Evolutionary conservation across 345 rosid genomes (phyloP).

Genomic region (Brassica cretica): DNA sequence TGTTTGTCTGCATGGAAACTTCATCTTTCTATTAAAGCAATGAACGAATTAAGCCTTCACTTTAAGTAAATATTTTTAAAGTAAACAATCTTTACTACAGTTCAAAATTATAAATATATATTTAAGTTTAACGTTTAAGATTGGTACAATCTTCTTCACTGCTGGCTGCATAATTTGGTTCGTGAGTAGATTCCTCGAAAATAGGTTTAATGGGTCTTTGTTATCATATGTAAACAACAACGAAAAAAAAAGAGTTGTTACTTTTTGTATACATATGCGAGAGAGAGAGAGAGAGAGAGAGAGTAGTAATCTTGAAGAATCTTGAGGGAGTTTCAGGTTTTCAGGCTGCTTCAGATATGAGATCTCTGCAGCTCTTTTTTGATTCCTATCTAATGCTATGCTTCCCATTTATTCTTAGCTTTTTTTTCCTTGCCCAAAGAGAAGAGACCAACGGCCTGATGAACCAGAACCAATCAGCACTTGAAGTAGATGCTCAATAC

Average conservation of each 20-base stretch:
- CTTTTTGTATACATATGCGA: slow-evolving; percentile 15
- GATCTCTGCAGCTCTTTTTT: slow-evolving; percentile 14
- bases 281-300: not conserved
- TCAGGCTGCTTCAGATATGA: not conserved
- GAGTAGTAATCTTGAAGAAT: not conserved
- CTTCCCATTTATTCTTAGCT: slow-evolving; percentile 20
- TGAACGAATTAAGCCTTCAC: not conserved
- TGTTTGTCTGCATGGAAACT: not conserved
- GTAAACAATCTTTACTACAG: not conserved
- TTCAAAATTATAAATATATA: not conserved
- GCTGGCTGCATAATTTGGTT: not conserved
- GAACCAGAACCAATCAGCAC: slow-evolving; percentile 5
- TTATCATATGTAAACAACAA: slow-evolving; percentile 7
- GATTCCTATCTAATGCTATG: slow-evolving; percentile 39
- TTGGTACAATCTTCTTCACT: slow-evolving; percentile 8
- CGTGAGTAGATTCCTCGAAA: not conserved
- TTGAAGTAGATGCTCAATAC: slow-evolving; percentile 17
- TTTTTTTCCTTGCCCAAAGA: not conserved
- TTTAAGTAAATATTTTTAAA: not conserved
- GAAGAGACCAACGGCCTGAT: slow-evolving; percentile 8
- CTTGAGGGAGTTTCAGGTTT: slow-evolving; percentile 5
- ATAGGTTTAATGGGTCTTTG: not conserved
- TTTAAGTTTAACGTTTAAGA: not conserved
- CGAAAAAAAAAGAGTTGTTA: not conserved
- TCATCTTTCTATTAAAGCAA: not conserved